A percentile compares a stretch with the other conserved stretches of the same genome.
These are phyloP conservation scores for Choanephora cucurbitarum DNA, from an alignment of 371 early-diverging fungal genomes.

Conservation along the genomic window DNA sequence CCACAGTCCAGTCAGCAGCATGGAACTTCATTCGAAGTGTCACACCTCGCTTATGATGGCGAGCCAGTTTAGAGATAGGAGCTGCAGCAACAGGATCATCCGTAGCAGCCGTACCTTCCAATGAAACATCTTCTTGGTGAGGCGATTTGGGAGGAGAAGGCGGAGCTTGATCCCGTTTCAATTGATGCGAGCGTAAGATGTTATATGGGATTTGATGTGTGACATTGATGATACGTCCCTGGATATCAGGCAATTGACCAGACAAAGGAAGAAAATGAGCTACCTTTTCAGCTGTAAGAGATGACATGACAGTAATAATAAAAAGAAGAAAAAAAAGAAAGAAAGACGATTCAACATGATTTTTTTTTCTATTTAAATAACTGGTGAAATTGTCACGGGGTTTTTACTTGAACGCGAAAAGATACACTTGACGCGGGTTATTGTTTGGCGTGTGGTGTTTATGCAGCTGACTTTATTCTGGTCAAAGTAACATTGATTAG, in stretches of 20 bases:
- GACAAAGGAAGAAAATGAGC: slow-evolving; percentile 31
- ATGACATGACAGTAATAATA: not conserved
- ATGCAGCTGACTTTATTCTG: too few relatives aligned
- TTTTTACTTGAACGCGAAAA: too few relatives aligned
- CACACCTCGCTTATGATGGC: slow-evolving; percentile 26
- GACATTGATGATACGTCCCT: slow-evolving; percentile 39
- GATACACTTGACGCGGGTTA: too few relatives aligned
- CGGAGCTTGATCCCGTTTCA: slow-evolving; percentile 8
- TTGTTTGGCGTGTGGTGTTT: too few relatives aligned
- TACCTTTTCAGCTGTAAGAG: slow-evolving; percentile 33
- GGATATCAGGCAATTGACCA: slow-evolving; percentile 29
- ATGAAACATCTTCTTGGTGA: not conserved
- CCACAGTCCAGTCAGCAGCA: slow-evolving; percentile 40
- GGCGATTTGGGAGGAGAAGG: slow-evolving; percentile 14
- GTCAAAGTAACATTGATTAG: too few relatives aligned
- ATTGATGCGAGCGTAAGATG: slow-evolving; percentile 25
- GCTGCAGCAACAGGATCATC: slow-evolving; percentile 29
- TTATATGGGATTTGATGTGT: slow-evolving; percentile 38
- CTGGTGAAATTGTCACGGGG: too few relatives aligned
- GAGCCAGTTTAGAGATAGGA: slow-evolving; percentile 33
- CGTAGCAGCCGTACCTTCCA: too few relatives aligned
- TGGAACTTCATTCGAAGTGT: slow-evolving; percentile 30
- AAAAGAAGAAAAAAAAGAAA: not conserved
- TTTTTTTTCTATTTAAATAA: too few relatives aligned
- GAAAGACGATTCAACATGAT: too few relatives aligned